Percentiles rank a stretch among this genome's conserved stretches.
Evolutionary conservation across 495 filamentous ascomycete genomes (phyloP).

Genomic region (Neurospora sp.): DNA sequence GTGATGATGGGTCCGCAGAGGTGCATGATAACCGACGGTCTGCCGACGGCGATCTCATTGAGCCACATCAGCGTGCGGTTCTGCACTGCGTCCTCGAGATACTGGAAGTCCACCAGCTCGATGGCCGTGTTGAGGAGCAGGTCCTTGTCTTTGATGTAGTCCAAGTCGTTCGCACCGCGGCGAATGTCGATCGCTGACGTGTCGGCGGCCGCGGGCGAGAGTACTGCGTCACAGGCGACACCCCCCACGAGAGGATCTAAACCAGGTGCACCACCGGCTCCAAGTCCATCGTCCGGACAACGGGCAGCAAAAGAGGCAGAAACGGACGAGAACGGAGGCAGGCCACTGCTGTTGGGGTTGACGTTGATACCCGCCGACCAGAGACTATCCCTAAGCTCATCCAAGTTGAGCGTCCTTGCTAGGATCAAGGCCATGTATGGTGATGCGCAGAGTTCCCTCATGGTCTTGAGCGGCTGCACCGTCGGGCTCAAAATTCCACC

Average conservation of each 20-base stretch:
- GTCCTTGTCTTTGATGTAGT: conserved; percentile 41
- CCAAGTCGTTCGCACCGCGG: conserved; percentile 30
- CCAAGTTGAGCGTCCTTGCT: conserved; percentile 31
- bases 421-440: conserved; percentile 44
- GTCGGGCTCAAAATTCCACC: conserved; percentile 6
- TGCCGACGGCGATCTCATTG: conserved; percentile 32
- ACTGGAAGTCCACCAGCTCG: conserved; percentile 46
- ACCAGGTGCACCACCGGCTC: neutral
- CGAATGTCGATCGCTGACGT: conserved; percentile 3
- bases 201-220: neutral
- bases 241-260: neutral
- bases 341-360: neutral
- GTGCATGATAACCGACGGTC: conserved; percentile 39
- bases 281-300: neutral
- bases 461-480: conserved; percentile 2
- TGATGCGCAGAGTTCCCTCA: conserved; percentile 27
- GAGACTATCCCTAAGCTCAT: conserved; percentile 40
- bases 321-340: neutral
- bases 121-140: conserved; percentile 46
- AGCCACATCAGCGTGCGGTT: conserved; percentile 42
- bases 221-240: conserved; percentile 11
- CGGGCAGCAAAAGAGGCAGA: neutral
- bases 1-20: conserved; percentile 40
- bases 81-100: conserved; percentile 44
- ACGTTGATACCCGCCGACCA: conserved; percentile 36